Evolutionary conservation across 2,329 filamentous ascomycete species (phyloP), one percentile per base, ranked within the genome.

Genomic region (Colletotrichum sp.): DNA sequence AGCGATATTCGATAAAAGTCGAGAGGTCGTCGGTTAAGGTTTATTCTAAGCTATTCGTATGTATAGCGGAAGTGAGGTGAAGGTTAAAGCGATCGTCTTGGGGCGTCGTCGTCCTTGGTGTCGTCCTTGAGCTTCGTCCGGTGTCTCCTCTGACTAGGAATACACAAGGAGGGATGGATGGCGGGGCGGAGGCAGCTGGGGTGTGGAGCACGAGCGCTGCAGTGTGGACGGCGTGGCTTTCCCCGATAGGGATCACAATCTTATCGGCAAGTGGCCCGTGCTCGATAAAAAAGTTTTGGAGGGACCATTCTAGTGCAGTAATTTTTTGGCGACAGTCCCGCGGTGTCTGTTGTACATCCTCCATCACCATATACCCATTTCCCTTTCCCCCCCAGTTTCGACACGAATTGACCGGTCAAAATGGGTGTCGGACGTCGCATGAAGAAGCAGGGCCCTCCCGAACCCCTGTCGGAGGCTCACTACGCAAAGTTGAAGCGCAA

Each of bases 341-440:
- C 57, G 72, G 67, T 49, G 60, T 52, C 44, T 52, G 44, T 59
- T 59, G 68, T 69, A 69, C 44, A 77, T 72, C 65, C 28, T 36
- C 21, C 71, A 34, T 21, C 66, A 72, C 49, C 62, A 67, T 72
- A 44, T 77, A 67, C 71, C 67, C 60, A 30, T 63, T 62, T 36
- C 68, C 18, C 71, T 77, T 65, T 71, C 73, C 68, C 67, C 67
- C 79, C 78, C 76, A 73, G 72, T 34, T 76, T 76, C 71, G 70
- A 60, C 26, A 65, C 70, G 52, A 66, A 77, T 44, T 74, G 76
- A 78, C 72, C 78, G 74, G 79, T 83, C 83, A 92, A 84, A 82
- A 98, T 98, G 96, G 96, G 95, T 89, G 92, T 93, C 77, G 95
- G 96, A 85, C 94, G 96, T 84, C 95, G 96, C 81, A 98, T 98